phyloP scores from a whole-genome alignment of 805 yeast genomes.

The Metschnikowia dekortorum region DNA sequence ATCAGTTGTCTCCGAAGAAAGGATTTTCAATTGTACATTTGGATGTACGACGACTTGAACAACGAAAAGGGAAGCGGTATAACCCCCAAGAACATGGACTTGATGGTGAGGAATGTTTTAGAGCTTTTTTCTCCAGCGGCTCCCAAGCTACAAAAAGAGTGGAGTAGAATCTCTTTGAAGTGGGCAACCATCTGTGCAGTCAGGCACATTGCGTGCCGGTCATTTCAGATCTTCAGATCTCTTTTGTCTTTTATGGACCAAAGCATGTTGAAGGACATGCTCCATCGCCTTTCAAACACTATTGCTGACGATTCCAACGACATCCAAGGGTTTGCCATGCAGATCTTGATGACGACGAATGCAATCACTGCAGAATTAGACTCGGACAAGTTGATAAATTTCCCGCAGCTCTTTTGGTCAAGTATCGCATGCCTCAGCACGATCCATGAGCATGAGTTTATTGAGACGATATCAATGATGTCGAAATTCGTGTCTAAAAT shows the following conservation, averaged over 20 bases:
- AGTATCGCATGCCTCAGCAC: slow-evolving; percentile 88
- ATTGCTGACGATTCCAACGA: slow-evolving; percentile 85
- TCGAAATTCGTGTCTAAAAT: slow-evolving; percentile 82
- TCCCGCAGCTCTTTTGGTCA: slow-evolving; percentile 95
- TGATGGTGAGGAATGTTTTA: slow-evolving; percentile 58
- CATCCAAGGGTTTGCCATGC: slow-evolving; percentile 96
- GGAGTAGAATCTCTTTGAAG: slow-evolving; percentile 77
- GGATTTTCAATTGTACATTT: slow-evolving; percentile 45
- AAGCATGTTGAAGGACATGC: slow-evolving; percentile 87
- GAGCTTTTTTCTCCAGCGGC: slow-evolving; percentile 47
- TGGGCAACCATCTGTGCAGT: slow-evolving; percentile 99
- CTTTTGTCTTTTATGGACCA: slow-evolving; percentile 78
- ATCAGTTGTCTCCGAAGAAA: slow-evolving; percentile 54
- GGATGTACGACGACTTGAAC: slow-evolving; percentile 85
- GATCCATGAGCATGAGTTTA: slow-evolving; percentile 87
- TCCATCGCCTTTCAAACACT: slow-evolving; percentile 88
- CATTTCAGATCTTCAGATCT: slow-evolving; percentile 89
- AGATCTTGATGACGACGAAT: slow-evolving; percentile 90
- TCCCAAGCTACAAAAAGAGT: slow-evolving; percentile 63
- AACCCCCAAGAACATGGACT: slow-evolving; percentile 83
- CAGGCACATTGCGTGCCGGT: slow-evolving; percentile 92
- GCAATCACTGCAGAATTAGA: slow-evolving; percentile 85
- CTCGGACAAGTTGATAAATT: slow-evolving; percentile 71
- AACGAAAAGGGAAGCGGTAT: slow-evolving; percentile 70
- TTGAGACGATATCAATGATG: slow-evolving; percentile 79